phyloP scores from a whole-genome alignment of 176 grass and related monocot species.

The Poa pratensis region DNA sequence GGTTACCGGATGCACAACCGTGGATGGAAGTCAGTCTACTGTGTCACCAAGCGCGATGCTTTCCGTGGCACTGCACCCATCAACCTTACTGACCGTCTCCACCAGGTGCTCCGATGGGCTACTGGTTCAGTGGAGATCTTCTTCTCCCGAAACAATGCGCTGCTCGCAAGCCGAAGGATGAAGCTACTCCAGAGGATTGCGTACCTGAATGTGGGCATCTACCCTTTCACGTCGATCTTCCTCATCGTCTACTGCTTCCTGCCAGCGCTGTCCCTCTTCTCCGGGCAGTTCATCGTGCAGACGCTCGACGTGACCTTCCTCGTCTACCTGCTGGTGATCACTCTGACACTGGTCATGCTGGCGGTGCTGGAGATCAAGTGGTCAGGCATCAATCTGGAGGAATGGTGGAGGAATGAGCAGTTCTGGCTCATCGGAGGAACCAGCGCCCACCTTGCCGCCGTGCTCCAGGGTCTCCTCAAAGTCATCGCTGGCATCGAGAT shows the following conservation, averaged over 20 bases:
- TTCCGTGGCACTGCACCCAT: constrained; percentile 95
- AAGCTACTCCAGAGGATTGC: constrained; percentile 88
- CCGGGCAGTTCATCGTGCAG: constrained; percentile 90
- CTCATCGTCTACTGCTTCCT: constrained; percentile 99
- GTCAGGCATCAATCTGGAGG: constrained; percentile 84
- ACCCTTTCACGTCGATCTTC: constrained; percentile 97
- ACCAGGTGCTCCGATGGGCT: constrained; percentile 96
- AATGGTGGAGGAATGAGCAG: constrained; percentile 99
- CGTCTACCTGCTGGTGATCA: constrained; percentile 81
- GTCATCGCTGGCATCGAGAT: constrained; percentile 95
- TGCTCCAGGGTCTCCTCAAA: constrained; percentile 91
- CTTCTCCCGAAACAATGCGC: constrained; percentile 95
- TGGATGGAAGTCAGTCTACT: constrained; percentile 98
- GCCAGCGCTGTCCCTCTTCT: constrained; percentile 92
- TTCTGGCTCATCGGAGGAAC: constrained; percentile 98
- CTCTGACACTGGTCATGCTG: constrained; percentile 66
- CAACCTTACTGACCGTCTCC: constrained; percentile 95
- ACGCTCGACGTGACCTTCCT: constrained; percentile 80
- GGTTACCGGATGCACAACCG: constrained; percentile 99
- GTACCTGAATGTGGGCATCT: constrained; percentile 95
- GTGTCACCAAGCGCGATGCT: constrained; percentile 93
- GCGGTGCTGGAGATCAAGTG: constrained; percentile 95
- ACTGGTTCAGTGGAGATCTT: constrained; percentile 98
- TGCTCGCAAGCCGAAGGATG: constrained; percentile 83
- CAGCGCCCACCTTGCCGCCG: constrained; percentile 86